Percentiles rank a stretch among this genome's conserved stretches.
Conservation (phyloP, 495 filamentous ascomycete genomes). For the Penicillium coffeae region DNA sequence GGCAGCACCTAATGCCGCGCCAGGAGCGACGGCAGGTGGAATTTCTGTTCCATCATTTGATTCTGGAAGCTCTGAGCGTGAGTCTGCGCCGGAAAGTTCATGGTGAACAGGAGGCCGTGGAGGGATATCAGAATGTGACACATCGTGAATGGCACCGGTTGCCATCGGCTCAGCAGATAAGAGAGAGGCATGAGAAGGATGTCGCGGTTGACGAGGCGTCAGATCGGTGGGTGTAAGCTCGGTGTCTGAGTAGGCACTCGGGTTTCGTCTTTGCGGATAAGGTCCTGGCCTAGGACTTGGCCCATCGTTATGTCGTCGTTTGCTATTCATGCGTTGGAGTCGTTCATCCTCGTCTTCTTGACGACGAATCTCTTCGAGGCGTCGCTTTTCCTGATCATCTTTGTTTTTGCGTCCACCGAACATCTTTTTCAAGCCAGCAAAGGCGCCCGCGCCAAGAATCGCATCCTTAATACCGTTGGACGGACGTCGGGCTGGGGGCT, state of each 20-base stretch:
- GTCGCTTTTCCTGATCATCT: constrained; percentile 59
- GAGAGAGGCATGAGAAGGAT: constrained; percentile 26
- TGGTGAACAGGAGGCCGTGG: constrained; percentile 49
- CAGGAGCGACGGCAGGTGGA: constrained; percentile 23
- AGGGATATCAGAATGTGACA: constrained; percentile 36
- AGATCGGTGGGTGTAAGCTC: constrained; percentile 46
- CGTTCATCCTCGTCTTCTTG: constrained; percentile 60
- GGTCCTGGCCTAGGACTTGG: constrained; percentile 54
- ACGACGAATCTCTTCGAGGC: constrained; percentile 56
- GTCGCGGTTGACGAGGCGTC: constrained; percentile 32
- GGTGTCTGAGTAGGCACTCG: constrained; percentile 41
- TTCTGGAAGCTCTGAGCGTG: constrained; percentile 39
- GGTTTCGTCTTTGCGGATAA: constrained; percentile 51
- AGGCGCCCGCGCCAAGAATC: constrained; percentile 62
- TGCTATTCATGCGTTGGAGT: constrained; percentile 50
- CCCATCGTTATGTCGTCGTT: constrained; percentile 38
- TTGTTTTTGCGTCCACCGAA: constrained; percentile 54
- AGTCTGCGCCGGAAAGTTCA: constrained; percentile 48
- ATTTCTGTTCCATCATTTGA: constrained; percentile 29
- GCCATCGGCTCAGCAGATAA: constrained; percentile 32
- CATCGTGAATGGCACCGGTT: constrained; percentile 32
- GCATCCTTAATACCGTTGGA: constrained; percentile 58
- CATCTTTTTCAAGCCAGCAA: constrained; percentile 61
- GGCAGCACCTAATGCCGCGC: constrained; percentile 20
- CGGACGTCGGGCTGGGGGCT: constrained; percentile 27